Evolutionary conservation across 2,329 filamentous ascomycete species (phyloP), one percentile per base, ranked within the genome.

Genomic region (Pestalotiopsis sp.): DNA sequence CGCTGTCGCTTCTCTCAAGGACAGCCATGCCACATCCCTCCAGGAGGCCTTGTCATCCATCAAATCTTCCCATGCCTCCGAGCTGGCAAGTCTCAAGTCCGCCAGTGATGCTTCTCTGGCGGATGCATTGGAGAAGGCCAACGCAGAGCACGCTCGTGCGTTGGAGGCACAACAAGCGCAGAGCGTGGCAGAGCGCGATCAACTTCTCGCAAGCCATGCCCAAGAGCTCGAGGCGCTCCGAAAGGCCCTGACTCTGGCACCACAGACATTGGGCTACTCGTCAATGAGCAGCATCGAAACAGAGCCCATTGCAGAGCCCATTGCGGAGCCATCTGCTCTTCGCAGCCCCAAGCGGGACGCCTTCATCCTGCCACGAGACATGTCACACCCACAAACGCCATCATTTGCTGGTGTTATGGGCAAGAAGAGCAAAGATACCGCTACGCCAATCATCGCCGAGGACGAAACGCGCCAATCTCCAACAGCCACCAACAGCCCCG

Each of bases 391-490:
- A 74, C 81, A 77, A 75, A 77, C 79, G 72, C 78, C 39, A 78
- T 84, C 68, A 78, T 85, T 69, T 31, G 67, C 71, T n/a, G 78
- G 84, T 63, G 77, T 84, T 75, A 79, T 83, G 69, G 83, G 84
- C 73, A 82, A 82, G 69, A 85, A 82, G 72, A 76, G 75, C 52
- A 82, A 80, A 68, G 76, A 78, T 23, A 74, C 79, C 2, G 70
- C 76, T 4, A 78, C 80, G 0, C 83, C 84, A 9, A 74, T 87
- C 65, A 90, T 92, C 76, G 88, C 89, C 3, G 90, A 92, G 75
- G 90, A 93, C 73, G 87, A 89, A 70, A 89, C 89, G 3, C 83
- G 85, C 57, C 88, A 90, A 72, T 86, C 86, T 49, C 83, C 83
- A 14, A 79, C 78, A 25, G 79, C 80, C 57, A 77, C 79, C 27